Evolutionary conservation across 169 alveolate genomes (phyloP).

Genomic region (Eimeria praecox): DNA sequence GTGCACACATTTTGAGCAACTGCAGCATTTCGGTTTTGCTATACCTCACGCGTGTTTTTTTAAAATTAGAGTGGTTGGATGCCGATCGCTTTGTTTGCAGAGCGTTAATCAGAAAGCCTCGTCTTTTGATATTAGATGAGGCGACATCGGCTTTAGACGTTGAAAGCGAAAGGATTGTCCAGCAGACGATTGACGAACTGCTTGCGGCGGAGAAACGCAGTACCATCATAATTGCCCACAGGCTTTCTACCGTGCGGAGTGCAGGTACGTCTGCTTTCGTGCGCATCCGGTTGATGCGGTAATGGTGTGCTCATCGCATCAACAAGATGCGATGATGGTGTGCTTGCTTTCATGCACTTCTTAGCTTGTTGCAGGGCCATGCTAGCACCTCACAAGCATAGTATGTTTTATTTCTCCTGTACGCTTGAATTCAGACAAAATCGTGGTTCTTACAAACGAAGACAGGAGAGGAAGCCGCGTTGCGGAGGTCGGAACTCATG

Average conservation of each 20-base stretch:
- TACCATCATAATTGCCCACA: slow-evolving; percentile 94
- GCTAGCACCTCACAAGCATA: background rate
- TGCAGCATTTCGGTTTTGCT: too few species aligned
- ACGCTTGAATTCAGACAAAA: slow-evolving; percentile 54
- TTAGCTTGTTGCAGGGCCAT: background rate
- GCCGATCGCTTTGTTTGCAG: too few species aligned
- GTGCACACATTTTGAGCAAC: too few species aligned
- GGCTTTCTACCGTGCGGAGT: slow-evolving; percentile 93
- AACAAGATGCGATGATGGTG: background rate
- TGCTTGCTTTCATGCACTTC: background rate
- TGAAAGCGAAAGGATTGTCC: slow-evolving; percentile 73
- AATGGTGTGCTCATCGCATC: too few species aligned
- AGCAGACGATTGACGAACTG: slow-evolving; percentile 75
- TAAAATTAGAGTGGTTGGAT: too few species aligned
- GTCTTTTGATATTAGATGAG: slow-evolving; percentile 95
- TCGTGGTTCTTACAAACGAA: slow-evolving; percentile 78
- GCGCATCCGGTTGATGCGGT: too few species aligned
- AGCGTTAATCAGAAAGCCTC: slow-evolving; percentile 86
- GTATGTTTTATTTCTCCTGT: background rate
- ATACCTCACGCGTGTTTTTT: too few species aligned
- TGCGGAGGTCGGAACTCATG: slow-evolving; percentile 87
- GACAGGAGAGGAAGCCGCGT: slow-evolving; percentile 77
- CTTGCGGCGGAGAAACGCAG: slow-evolving; percentile 83
- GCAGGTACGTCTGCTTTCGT: slow-evolving; percentile 76
- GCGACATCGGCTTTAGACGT: slow-evolving; percentile 96